phyloP scores from a whole-genome alignment of 441 rosid species.

The Populus hybrid region DNA sequence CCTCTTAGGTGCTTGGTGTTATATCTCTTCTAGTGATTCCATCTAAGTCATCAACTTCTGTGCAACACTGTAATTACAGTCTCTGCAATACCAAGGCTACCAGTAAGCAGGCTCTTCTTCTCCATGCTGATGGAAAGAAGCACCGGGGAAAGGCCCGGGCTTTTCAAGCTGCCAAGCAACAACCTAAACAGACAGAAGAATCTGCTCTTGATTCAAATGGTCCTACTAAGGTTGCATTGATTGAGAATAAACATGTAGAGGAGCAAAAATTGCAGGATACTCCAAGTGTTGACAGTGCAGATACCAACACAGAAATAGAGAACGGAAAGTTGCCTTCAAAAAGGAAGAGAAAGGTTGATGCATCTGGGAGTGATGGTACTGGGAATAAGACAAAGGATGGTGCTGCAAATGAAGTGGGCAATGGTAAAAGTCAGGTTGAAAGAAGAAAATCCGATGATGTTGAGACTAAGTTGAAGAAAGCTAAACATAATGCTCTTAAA shows the following conservation, averaged over 20 bases:
- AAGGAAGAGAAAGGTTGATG: conserved; percentile 63
- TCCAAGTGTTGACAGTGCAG: conserved; percentile 18
- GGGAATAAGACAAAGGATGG: conserved; percentile 9
- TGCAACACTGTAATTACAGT: conserved; percentile 34
- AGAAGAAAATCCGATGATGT: conserved; percentile 17
- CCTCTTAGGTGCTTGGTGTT: background rate
- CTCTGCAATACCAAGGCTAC: conserved; percentile 85
- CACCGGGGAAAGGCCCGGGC: conserved; percentile 80
- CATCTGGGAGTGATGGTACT: conserved; percentile 17
- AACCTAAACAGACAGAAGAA: conserved; percentile 41
- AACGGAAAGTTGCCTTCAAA: conserved; percentile 36
- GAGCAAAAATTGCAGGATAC: conserved; percentile 34
- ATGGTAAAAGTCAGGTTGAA: conserved; percentile 41
- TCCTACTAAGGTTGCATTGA: conserved; percentile 29
- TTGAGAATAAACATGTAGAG: conserved; percentile 12
- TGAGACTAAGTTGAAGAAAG: conserved; percentile 39
- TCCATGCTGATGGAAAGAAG: conserved; percentile 97
- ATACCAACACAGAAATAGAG: conserved; percentile 22
- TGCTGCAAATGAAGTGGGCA: conserved; percentile 23
- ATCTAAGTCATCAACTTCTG: background rate
- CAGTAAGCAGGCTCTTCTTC: conserved; percentile 80
- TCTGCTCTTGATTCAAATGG: conserved; percentile 34
- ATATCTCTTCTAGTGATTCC: conserved; percentile 3
- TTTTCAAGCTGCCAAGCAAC: conserved; percentile 58
- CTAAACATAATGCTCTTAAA: conserved; percentile 17